These are phyloP conservation scores for Diplodia mutila DNA, from an alignment of 2,329 filamentous ascomycete genomes.

Conservation along the genomic window DNA sequence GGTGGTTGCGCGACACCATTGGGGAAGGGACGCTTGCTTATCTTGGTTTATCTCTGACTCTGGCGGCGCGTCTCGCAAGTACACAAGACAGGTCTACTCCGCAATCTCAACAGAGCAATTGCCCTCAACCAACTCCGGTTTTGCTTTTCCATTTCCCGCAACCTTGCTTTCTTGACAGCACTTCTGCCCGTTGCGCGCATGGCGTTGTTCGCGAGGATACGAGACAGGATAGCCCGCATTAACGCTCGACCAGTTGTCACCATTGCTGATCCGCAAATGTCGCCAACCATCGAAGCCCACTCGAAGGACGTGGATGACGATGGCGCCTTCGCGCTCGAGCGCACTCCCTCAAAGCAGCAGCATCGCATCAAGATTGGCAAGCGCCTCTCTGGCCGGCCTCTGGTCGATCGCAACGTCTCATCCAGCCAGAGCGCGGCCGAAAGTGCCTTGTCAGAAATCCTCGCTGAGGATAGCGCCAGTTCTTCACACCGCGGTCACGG, in stretches of 20 bases:
- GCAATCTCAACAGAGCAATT: constrained; percentile 2
- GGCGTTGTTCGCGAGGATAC: neutral
- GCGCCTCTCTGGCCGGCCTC: constrained; percentile 49
- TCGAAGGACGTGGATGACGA: constrained; percentile 49
- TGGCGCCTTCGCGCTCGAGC: constrained; percentile 47
- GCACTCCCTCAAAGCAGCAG: constrained; percentile 40
- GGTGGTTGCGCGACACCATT: constrained; percentile 10
- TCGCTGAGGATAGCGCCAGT: constrained; percentile 13
- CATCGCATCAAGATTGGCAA: constrained; percentile 46
- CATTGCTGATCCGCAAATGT: constrained; percentile 52
- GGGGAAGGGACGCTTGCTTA: constrained; percentile 20
- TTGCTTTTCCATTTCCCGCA: neutral
- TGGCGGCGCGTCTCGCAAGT: constrained; percentile 5
- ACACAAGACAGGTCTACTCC: neutral
- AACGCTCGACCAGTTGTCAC: constrained; percentile 46
- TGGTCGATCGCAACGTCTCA: constrained; percentile 37
- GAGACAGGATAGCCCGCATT: constrained; percentile 5
- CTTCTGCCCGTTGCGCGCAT: neutral
- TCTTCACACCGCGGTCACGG: constrained; percentile 15
- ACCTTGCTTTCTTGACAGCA: neutral
- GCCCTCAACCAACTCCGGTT: neutral
- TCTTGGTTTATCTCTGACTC: constrained; percentile 12
- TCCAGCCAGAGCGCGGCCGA: constrained; percentile 29
- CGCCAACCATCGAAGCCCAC: constrained; percentile 51
- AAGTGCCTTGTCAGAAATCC: constrained; percentile 14